Conservation (phyloP, 331 rosid species). For the Ulmus americana region DNA sequence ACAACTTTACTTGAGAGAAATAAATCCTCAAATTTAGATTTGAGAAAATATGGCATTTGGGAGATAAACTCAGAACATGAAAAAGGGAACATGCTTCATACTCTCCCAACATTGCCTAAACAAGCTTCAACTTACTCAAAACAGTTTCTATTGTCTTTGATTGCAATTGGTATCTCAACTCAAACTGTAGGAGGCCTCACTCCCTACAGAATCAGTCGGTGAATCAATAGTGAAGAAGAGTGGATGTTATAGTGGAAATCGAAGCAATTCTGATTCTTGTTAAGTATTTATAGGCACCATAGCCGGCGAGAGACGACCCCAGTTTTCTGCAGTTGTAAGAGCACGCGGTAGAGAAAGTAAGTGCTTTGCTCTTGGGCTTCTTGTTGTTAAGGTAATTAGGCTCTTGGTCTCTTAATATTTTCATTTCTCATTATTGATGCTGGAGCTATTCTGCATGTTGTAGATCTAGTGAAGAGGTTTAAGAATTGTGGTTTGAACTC, state of each 20-base stretch:
- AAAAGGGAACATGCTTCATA: constrained; percentile 21
- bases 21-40: constrained; percentile 34
- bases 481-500: constrained; percentile 1
- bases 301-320: not conserved
- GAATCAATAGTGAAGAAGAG: constrained; percentile 29
- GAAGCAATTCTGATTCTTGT: constrained; percentile 43
- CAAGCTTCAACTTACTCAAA: too few relatives aligned
- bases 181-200: too few relatives aligned
- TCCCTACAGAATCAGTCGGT: too few relatives aligned
- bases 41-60: constrained; percentile 31
- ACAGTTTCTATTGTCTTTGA: too few relatives aligned
- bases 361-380: constrained; percentile 39
- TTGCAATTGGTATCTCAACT: too few relatives aligned
- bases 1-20: constrained; percentile 55
- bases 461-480: constrained; percentile 25
- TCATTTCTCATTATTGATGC: constrained; percentile 22
- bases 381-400: constrained; percentile 40
- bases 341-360: constrained; percentile 36
- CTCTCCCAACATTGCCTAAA: constrained; percentile 6
- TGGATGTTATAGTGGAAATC: constrained; percentile 19
- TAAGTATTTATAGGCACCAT: constrained; percentile 25
- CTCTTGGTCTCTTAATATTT: not conserved
- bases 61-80: constrained; percentile 24
- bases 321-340: not conserved
- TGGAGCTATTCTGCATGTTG: constrained; percentile 23